These are phyloP conservation scores for Primulina eburnea DNA, from an alignment of 257 asterid species.

Conservation along the genomic window DNA sequence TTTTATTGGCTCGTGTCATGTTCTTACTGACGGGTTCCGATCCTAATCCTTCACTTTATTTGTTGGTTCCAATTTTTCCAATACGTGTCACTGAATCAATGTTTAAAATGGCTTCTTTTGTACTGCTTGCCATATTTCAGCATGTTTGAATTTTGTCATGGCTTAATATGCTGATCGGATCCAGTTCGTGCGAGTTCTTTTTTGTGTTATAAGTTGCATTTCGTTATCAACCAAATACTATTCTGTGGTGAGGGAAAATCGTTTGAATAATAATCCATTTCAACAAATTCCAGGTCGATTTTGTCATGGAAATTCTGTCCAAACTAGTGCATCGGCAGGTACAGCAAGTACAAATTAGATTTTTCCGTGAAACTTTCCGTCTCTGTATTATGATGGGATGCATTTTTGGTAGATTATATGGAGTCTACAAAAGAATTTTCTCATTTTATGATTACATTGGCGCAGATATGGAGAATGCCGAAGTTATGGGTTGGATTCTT, in stretches of 20 bases:
- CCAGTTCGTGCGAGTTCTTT: not conserved
- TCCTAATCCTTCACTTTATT: not conserved
- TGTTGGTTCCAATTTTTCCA: not conserved
- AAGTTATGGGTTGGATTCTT: conserved; percentile 91
- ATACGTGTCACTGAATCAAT: not conserved
- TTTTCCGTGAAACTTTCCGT: conserved; percentile 14
- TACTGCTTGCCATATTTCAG: not conserved
- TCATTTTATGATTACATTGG: conserved; percentile 26
- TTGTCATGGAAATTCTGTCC: conserved; percentile 86
- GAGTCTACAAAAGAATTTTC: not conserved
- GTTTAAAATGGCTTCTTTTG: not conserved
- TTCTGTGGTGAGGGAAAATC: conserved; percentile 1
- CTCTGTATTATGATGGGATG: conserved; percentile 8
- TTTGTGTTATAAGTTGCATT: not conserved
- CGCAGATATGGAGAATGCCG: conserved; percentile 94
- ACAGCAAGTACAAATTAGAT: conserved; percentile 19
- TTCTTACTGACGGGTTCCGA: not conserved
- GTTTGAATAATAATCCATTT: conserved; percentile 25
- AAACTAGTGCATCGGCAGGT: conserved; percentile 87
- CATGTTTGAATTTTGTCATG: not conserved
- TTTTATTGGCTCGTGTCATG: not conserved
- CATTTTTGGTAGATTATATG: conserved; percentile 7
- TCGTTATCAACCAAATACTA: not conserved
- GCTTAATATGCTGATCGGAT: conserved; percentile 7
- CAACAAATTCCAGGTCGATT: conserved; percentile 62